Conservation (phyloP, 1,284 basidiomycete genomes). For the Sanguinoderma infundibulare region DNA sequence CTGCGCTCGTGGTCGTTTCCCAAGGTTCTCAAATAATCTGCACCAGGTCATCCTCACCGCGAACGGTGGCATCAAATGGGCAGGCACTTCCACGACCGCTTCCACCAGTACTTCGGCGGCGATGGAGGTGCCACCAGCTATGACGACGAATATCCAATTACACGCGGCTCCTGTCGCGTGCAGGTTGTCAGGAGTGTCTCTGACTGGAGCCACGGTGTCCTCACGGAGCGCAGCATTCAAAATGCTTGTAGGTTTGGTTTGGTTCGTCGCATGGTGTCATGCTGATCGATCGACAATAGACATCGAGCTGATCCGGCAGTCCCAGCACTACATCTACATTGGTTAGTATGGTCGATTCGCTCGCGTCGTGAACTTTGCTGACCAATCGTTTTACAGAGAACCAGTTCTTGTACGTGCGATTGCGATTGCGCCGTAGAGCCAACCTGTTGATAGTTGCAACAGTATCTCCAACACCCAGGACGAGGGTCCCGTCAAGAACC, state of each 20-base stretch:
- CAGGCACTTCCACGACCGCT: slow-evolving; percentile 65
- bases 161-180: slow-evolving; percentile 61
- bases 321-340: slow-evolving; percentile 90
- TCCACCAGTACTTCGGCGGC: slow-evolving; percentile 39
- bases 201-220: slow-evolving; percentile 92
- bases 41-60: slow-evolving; percentile 69
- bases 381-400: slow-evolving; percentile 61
- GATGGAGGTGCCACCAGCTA: slow-evolving; percentile 38
- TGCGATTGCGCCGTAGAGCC: no score
- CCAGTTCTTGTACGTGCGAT: slow-evolving; percentile 83
- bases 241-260: slow-evolving; percentile 71
- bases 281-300: slow-evolving; percentile 12
- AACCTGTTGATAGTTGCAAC: slow-evolving; percentile 7
- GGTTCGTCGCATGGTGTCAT: slow-evolving; percentile 1
- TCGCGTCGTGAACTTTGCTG: neutral
- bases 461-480: slow-evolving; percentile 79
- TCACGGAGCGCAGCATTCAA: slow-evolving; percentile 86
- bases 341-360: slow-evolving; percentile 48
- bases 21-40: neutral
- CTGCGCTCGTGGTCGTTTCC: neutral
- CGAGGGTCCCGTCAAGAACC: slow-evolving; percentile 77
- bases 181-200: slow-evolving; percentile 84
- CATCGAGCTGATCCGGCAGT: slow-evolving; percentile 81
- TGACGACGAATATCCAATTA: slow-evolving; percentile 39
- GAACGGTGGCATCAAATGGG: slow-evolving; percentile 66